Evolutionary conservation across 2,329 filamentous ascomycete genomes (phyloP), one percentile per base, ranked within the genome.

Genomic region (Emydomyces testavorans): DNA sequence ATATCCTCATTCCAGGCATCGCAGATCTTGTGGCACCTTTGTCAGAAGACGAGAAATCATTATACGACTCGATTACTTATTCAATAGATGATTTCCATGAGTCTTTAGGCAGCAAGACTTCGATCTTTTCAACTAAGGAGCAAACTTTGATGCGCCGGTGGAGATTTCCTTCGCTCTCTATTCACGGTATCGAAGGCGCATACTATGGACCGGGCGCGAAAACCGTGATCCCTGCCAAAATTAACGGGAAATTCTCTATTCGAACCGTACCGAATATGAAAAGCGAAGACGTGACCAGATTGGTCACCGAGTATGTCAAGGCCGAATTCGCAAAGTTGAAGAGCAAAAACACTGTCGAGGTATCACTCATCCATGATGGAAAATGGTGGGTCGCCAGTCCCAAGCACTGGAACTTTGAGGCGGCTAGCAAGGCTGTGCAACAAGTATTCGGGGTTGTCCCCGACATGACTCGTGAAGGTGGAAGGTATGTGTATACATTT

Each of bases 311-410:
- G 65, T 84, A 89, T 65, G 76, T 96, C 54, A 77, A 90, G 62
- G 80, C 84, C 55, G 80, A 85, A 57, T 95, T 94, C 65, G 82
- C 83, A 58, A 87, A 88, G 69, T 76, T 96, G 28, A 78, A 79
- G 56, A 92, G 83, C 69, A 98, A 98, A 77, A 98, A 98, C 74
- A 88, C 76, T 13, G 68, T 94, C 62, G 85, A 85, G 59, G 81
- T 88, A 46, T 80, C 75, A 62, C 75, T 89, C 50, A 82, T 90
- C 69, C 92, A 98, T 73, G 82, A 81, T 51, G 92, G 92, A 58
- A 95, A 95, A 71, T 98, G 92, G 92, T 98, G 92, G 92, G 88
- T 94, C 40, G 88, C 93, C 39, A 89, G 84, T 62, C 90, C 92
- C 24, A 92, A 94, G 71, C 90, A 98, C 76, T 96, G 92, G 88